These are phyloP conservation scores for Malus hybrid DNA, from an alignment of 331 rosid genomes.

Conservation along the genomic window DNA sequence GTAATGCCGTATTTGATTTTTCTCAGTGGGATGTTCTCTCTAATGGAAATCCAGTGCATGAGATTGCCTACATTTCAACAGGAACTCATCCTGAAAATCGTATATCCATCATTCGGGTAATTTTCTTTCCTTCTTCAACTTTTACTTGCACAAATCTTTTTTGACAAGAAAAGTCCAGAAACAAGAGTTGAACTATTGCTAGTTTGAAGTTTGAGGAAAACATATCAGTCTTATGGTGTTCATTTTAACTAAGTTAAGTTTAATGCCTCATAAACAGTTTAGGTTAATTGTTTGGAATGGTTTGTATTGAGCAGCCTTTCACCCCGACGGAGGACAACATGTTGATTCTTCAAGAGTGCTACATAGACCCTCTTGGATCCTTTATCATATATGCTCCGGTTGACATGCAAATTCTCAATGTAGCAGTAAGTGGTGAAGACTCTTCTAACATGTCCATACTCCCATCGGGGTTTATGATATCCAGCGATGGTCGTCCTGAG, in stretches of 20 bases:
- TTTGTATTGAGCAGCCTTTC: conserved; percentile 33
- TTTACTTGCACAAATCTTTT: too few species aligned
- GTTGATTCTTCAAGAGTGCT: conserved; percentile 55
- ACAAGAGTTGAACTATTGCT: too few species aligned
- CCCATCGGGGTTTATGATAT: conserved; percentile 54
- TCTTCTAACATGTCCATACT: conserved; percentile 41
- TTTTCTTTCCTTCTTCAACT: background rate
- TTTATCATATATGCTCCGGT: conserved; percentile 51
- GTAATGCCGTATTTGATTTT: background rate
- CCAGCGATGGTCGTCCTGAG: conserved; percentile 26
- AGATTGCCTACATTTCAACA: conserved; percentile 37
- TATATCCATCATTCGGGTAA: conserved; percentile 44
- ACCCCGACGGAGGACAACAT: conserved; percentile 20
- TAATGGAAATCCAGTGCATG: conserved; percentile 16
- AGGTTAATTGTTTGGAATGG: background rate
- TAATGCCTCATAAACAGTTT: too few species aligned
- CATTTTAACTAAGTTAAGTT: too few species aligned
- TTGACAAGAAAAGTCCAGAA: too few species aligned
- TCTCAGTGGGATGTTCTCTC: conserved; percentile 58
- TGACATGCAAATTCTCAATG: conserved; percentile 18
- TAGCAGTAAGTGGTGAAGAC: conserved; percentile 28
- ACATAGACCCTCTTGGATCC: conserved; percentile 32
- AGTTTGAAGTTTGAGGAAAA: too few species aligned
- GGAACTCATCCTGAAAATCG: conserved; percentile 42
- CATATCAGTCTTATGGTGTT: too few species aligned